These are phyloP conservation scores for Solanum pimpinellifolium DNA, from an alignment of 257 asterid species.

Conservation along the genomic window DNA sequence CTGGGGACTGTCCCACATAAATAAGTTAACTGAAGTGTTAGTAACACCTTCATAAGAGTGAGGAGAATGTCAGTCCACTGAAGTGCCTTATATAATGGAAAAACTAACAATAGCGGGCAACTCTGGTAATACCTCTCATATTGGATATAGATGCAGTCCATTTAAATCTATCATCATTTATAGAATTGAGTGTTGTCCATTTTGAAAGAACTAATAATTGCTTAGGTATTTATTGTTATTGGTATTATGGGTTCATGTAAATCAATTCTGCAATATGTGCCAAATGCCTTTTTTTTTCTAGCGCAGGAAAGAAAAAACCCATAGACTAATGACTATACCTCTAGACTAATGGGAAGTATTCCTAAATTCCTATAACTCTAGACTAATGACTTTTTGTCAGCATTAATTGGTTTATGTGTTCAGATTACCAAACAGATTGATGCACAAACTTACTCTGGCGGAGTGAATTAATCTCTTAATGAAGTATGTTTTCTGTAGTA, in stretches of 20 bases:
- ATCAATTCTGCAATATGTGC: background rate
- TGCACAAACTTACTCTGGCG: background rate
- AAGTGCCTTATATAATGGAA: background rate
- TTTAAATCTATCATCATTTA: background rate
- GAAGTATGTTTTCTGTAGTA: background rate
- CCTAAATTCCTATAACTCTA: background rate
- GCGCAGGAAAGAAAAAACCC: background rate
- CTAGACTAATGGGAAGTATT: background rate
- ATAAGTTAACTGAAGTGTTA: background rate
- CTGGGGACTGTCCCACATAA: background rate
- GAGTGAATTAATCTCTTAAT: background rate
- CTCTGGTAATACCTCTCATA: background rate
- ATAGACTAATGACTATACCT: no score
- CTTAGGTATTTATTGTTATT: background rate
- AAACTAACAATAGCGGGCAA: background rate
- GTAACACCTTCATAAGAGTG: background rate
- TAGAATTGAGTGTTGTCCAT: background rate
- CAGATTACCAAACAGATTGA: background rate
- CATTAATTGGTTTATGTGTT: background rate
- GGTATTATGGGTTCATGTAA: background rate
- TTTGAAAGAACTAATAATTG: background rate
- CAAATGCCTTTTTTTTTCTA: background rate
- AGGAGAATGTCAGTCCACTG: background rate
- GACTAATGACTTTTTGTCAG: background rate
- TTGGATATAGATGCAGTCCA: background rate